Conservation (phyloP, 257 asterid genomes). For the Scutellaria baicalensis region DNA sequence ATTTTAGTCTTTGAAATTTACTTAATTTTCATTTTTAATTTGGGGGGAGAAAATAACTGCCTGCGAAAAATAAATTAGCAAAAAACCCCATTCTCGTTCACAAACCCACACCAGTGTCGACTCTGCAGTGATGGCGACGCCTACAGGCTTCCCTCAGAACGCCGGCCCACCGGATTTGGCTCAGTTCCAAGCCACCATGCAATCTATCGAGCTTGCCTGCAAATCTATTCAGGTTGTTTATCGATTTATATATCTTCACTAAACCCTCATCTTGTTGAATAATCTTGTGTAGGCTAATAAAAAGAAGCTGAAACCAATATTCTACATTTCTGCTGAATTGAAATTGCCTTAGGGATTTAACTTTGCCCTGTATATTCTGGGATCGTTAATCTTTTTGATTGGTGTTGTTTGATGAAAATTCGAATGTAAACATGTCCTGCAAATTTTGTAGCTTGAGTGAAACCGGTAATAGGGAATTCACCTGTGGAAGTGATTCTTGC, state of each 20-base stretch:
- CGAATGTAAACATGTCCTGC: background rate
- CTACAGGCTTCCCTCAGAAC: conserved; percentile 37
- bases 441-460: conserved; percentile 5
- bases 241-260: background rate
- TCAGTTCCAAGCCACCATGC: conserved; percentile 82
- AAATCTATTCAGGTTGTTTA: conserved; percentile 63
- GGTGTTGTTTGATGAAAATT: background rate
- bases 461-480: background rate
- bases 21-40: too few relatives aligned
- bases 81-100: background rate
- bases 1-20: too few relatives aligned
- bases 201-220: conserved; percentile 82
- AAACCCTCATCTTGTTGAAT: conserved; percentile 15
- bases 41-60: too few relatives aligned
- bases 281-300: background rate
- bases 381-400: conserved; percentile 3
- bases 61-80: too few relatives aligned
- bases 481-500: background rate
- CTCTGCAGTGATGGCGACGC: conserved; percentile 31
- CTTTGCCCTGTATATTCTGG: background rate
- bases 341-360: background rate
- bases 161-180: conserved; percentile 47
- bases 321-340: background rate
- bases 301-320: background rate
- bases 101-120: background rate